phyloP scores from a whole-genome alignment of 805 yeast genomes.

The Wickerhamiella azyma region DNA sequence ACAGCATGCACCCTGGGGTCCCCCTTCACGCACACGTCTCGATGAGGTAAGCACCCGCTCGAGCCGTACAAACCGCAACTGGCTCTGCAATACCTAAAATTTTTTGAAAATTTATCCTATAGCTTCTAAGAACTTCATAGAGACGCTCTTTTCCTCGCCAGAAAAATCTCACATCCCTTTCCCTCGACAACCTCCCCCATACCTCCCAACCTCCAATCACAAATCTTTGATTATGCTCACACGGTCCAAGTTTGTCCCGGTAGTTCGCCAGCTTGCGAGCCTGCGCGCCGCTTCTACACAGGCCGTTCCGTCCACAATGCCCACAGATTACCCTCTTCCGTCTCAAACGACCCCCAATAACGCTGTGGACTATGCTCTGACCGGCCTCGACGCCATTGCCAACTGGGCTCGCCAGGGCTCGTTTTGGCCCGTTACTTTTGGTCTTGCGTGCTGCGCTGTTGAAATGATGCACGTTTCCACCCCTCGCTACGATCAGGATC shows the following conservation, averaged over 20 bases:
- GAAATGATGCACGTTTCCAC: conserved; percentile 92
- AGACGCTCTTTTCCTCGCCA: no score
- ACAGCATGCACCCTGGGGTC: no score
- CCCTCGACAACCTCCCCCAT: no score
- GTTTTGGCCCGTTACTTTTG: conserved; percentile 88
- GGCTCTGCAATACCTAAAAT: no score
- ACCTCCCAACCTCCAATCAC: not conserved
- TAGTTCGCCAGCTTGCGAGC: not conserved
- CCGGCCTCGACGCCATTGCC: conserved; percentile 68
- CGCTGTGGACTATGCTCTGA: conserved; percentile 67
- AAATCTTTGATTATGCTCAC: conserved; percentile 1
- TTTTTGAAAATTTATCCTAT: no score
- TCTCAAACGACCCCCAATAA: conserved; percentile 45
- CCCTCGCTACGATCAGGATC: conserved; percentile 84
- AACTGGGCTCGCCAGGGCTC: conserved; percentile 88
- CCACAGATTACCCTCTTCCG: conserved; percentile 58
- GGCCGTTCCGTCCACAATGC: conserved; percentile 25
- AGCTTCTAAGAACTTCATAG: no score
- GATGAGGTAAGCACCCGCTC: no score
- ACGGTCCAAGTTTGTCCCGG: not conserved
- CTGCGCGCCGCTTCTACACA: conserved; percentile 7
- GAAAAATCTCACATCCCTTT: no score
- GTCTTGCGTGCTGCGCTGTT: conserved; percentile 86
- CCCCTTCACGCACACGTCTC: no score
- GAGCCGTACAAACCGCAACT: no score